These are phyloP conservation scores for Podaxis rugospora DNA, from an alignment of 768 basidiomycete species.

Conservation along the genomic window DNA sequence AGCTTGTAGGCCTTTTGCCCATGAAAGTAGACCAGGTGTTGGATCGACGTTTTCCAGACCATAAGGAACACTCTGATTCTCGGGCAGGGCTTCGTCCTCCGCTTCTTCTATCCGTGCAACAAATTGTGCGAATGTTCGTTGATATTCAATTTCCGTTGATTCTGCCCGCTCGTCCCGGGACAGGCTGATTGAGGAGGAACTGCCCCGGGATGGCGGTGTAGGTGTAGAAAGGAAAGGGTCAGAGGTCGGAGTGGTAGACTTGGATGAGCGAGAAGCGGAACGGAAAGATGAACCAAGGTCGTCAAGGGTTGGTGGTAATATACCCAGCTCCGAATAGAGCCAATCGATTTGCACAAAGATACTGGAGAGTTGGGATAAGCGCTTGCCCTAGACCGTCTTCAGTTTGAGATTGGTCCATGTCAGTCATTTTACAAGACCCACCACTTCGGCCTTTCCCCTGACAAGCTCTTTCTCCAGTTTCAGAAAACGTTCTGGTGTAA, in stretches of 20 bases:
- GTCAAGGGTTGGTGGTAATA: conserved; percentile 54
- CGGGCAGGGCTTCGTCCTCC: conserved; percentile 41
- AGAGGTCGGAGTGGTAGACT: conserved; percentile 32
- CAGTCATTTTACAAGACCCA: conserved; percentile 33
- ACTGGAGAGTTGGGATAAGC: conserved; percentile 57
- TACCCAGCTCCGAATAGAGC: conserved; percentile 79
- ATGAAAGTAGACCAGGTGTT: conserved; percentile 64
- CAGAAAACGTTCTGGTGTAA: conserved; percentile 76
- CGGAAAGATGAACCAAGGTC: conserved; percentile 29
- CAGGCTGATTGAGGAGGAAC: conserved; percentile 30
- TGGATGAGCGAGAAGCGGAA: conserved; percentile 24
- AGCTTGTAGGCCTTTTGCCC: conserved; percentile 55
- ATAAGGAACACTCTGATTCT: conserved; percentile 32
- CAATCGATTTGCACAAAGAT: conserved; percentile 77
- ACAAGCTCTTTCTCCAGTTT: conserved; percentile 82
- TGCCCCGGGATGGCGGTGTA: conserved; percentile 41
- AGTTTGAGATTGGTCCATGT: background rate
- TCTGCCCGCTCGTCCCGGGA: conserved; percentile 29
- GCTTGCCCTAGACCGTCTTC: conserved; percentile 47
- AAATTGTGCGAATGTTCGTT: conserved; percentile 58
- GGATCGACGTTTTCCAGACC: conserved; percentile 80
- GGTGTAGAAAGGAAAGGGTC: conserved; percentile 51
- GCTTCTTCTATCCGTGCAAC: conserved; percentile 58
- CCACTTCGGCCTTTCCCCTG: conserved; percentile 82
- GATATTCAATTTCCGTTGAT: conserved; percentile 42